Evolutionary conservation across 1,139 yeast genomes (phyloP).

Genomic region (Saccharomyces hybrid): DNA sequence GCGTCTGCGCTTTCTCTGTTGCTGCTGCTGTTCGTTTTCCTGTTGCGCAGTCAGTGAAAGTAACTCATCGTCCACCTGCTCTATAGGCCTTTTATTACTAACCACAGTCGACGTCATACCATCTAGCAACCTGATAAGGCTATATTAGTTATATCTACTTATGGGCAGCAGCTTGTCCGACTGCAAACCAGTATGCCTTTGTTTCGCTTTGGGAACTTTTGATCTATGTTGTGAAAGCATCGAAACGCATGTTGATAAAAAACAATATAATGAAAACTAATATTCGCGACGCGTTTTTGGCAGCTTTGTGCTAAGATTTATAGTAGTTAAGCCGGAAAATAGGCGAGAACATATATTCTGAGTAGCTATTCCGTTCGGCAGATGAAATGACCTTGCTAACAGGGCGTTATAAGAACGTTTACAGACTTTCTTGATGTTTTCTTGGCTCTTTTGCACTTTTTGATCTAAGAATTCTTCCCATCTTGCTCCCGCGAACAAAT

Average conservation of each 20-base stretch:
- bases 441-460: neutral
- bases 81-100: slow-evolving; percentile 10
- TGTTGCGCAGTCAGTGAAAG: slow-evolving; percentile 13
- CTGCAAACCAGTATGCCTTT: neutral
- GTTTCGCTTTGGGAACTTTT: no score
- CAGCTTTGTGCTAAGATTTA: neutral
- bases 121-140: neutral
- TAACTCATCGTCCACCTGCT: slow-evolving; percentile 13
- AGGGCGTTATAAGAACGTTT: neutral
- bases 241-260: neutral
- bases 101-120: slow-evolving; percentile 2
- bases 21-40: slow-evolving; percentile 6
- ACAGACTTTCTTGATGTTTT: neutral
- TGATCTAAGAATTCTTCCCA: neutral
- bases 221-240: neutral
- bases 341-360: neutral
- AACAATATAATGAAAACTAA: neutral
- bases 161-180: neutral
- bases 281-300: slow-evolving; percentile 1
- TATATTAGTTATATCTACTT: neutral
- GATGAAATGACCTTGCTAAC: neutral
- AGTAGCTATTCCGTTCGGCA: neutral
- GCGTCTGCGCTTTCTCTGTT: slow-evolving; percentile 15
- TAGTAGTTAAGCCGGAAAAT: no score
- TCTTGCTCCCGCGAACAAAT: neutral